These are phyloP conservation scores for Madurella mycetomatis DNA, from an alignment of 2,329 filamentous ascomycete species.

Conservation along the genomic window DNA sequence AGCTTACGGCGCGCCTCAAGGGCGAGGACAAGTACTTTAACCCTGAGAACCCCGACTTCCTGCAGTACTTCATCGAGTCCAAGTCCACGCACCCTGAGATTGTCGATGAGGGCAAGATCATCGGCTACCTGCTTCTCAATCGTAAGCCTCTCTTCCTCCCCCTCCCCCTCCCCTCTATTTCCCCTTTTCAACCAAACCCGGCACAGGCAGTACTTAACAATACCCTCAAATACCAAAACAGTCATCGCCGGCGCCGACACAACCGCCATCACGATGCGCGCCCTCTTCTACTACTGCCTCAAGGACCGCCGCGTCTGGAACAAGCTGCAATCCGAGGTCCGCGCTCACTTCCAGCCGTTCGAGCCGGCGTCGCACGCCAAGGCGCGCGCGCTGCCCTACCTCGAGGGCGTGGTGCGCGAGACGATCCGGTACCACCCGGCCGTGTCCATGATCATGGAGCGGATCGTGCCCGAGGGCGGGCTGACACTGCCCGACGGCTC, in stretches of 20 bases:
- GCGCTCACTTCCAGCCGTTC: constrained; percentile 35
- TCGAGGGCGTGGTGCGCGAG: constrained; percentile 51
- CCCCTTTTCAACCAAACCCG: no score
- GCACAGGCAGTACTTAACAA: no score
- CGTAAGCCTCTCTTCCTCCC: background rate
- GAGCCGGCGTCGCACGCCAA: constrained; percentile 22
- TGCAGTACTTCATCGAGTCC: constrained; percentile 55
- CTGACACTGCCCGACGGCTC: constrained; percentile 35
- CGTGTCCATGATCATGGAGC: constrained; percentile 45
- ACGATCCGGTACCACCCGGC: constrained; percentile 46
- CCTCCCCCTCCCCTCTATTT: no score
- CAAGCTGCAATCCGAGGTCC: constrained; percentile 51
- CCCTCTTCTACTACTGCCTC: constrained; percentile 60
- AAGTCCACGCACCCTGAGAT: constrained; percentile 51
- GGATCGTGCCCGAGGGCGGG: constrained; percentile 42
- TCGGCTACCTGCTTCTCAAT: constrained; percentile 24
- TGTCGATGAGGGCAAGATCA: constrained; percentile 38
- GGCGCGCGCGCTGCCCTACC: constrained; percentile 36
- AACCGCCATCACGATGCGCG: constrained; percentile 58
- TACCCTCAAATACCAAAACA: background rate
- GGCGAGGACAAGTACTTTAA: constrained; percentile 19
- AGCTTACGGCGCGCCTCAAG: constrained; percentile 23
- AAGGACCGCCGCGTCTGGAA: constrained; percentile 46
- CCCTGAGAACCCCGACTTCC: constrained; percentile 40
- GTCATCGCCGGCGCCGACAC: constrained; percentile 55